Base-by-base conservation (phyloP, 768 basidiomycete genomes). In the Mycena polygramma region DNA sequence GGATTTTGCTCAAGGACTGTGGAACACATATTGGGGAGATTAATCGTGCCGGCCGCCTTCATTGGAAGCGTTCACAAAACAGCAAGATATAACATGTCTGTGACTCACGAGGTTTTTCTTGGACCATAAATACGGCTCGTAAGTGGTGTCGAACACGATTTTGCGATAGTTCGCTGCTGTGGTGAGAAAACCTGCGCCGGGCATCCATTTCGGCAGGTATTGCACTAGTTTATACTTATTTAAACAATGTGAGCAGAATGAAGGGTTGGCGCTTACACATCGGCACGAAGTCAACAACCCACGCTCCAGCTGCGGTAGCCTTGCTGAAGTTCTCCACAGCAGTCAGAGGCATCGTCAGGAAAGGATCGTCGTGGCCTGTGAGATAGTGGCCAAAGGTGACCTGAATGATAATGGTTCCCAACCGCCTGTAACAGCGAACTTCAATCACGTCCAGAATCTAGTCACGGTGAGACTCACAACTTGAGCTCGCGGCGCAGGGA, bases 21-120 rank as follows among this genome's bases (percentile, higher is more conserved):
- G n/a, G 66, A 35, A 52, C 66, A 67, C 4, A 46, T 39, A 30
- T 67, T 67, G 9, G 66, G 66, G 46, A 60, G 49, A 7, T 60
- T 43, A 2, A 37, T n/a, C 2, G 19, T 60, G 1, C 57, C 66
- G 4, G 49, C 26, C 39, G 41, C 57, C 57, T 66, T 35, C 20
- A n/a, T 30, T 30, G 3, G 30, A 4, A 19, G 11, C 14, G 19
- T 19, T 46, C n/a, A n/a, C 8, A 48, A 46, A 22, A 26, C 5
- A n/a, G 11, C 5, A 4, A 5, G 3, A 22, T 22, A 26, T 13
- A 19, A 37, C n/a, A 24, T 7, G 9, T 2, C 41, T 10, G n/a
- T 7, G 24, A 26, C 63, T 7, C 30, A 65, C 63, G 4, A 57
- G 45, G n/a, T 35, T 48, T 39, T 46, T 22, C 51, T 67, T 67